Evolutionary conservation across 2,329 filamentous ascomycete species (phyloP).

Genomic region (Ceratocystis colombiana): DNA sequence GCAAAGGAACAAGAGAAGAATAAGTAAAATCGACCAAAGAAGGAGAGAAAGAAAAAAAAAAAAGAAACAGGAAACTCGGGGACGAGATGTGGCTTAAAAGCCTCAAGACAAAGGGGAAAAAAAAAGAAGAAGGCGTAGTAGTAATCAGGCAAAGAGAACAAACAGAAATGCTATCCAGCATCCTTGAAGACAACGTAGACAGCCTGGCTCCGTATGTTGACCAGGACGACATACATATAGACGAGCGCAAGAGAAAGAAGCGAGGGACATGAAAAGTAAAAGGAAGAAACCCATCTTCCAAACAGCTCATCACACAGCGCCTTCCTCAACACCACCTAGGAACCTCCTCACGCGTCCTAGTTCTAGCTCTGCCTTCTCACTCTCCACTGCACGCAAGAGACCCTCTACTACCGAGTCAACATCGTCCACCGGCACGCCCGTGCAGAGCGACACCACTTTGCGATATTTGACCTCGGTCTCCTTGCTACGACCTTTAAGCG

Average conservation of each 20-base stretch:
- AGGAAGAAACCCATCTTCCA: background rate
- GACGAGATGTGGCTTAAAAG: no score
- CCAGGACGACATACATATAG: background rate
- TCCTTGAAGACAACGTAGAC: no score
- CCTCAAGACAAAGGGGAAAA: no score
- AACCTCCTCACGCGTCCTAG: constrained; percentile 69
- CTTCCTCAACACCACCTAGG: constrained; percentile 61
- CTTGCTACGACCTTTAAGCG: constrained; percentile 66
- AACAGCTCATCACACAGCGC: constrained; percentile 37
- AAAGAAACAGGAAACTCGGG: no score
- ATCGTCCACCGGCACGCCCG: constrained; percentile 62
- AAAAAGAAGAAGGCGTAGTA: background rate
- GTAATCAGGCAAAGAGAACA: background rate
- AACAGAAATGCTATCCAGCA: background rate
- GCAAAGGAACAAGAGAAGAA: background rate
- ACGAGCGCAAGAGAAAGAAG: background rate
- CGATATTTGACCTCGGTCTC: constrained; percentile 83
- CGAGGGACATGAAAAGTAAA: background rate
- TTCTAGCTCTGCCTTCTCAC: constrained; percentile 67
- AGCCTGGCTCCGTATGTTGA: no score
- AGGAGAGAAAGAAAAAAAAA: background rate
- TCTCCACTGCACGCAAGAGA: constrained; percentile 79
- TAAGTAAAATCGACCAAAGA: background rate
- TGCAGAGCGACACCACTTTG: constrained; percentile 78
- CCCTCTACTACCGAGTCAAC: constrained; percentile 73